These are phyloP conservation scores for Chlamydomonas sphaeroides DNA, from an alignment of 139 green algal species.

Conservation along the genomic window DNA sequence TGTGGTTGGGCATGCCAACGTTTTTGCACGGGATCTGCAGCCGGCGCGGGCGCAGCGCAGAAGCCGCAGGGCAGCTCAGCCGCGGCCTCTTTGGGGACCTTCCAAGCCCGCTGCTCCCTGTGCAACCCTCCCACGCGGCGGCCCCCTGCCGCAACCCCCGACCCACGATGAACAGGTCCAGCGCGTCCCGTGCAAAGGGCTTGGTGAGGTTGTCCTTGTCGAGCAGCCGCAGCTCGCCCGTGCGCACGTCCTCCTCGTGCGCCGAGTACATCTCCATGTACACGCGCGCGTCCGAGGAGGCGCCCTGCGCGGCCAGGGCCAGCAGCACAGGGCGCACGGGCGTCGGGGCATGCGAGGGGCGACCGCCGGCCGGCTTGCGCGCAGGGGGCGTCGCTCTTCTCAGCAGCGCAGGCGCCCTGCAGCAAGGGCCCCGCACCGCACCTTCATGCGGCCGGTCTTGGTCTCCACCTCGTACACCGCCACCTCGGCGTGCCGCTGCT, in stretches of 20 bases:
- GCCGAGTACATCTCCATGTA: slow-evolving; percentile 69
- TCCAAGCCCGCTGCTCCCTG: no score
- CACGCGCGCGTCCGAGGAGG: slow-evolving; percentile 66
- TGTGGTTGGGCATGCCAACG: slow-evolving; percentile 57
- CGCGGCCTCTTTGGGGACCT: no score
- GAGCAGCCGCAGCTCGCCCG: slow-evolving; percentile 55
- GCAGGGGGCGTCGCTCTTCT: no score
- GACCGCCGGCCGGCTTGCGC: no score
- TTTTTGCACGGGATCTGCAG: slow-evolving; percentile 58
- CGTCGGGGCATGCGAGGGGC: no score
- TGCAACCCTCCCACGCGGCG: no score
- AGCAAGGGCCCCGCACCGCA: no score
- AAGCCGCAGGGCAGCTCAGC: no score
- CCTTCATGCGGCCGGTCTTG: slow-evolving; percentile 68
- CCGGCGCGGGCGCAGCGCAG: no score
- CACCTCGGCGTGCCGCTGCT: slow-evolving; percentile 39
- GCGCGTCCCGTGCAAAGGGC: slow-evolving; percentile 40
- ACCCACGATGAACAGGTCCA: slow-evolving; percentile 61
- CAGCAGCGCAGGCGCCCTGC: no score
- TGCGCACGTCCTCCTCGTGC: slow-evolving; percentile 39
- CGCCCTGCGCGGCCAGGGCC: slow-evolving; percentile 49
- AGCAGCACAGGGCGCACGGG: no score
- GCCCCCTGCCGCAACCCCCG: no score
- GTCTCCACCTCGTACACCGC: slow-evolving; percentile 74
- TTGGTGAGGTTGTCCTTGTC: slow-evolving; percentile 42